Evolutionary conservation across 306 rosid genomes (phyloP).

Genomic region (Carpinus fangiana): DNA sequence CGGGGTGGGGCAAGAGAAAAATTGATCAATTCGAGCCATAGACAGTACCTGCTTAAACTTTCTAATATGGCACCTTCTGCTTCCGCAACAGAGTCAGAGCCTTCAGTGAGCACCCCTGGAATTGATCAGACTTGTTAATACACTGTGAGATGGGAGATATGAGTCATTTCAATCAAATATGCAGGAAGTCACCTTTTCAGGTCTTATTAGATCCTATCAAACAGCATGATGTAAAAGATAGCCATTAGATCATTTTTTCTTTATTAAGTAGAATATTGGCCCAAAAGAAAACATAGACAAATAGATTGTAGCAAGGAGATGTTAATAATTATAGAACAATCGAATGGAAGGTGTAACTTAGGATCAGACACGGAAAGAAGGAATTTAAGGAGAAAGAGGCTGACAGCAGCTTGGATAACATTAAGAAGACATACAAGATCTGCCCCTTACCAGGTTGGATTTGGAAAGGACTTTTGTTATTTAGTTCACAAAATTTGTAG

Average conservation of each 20-base stretch:
- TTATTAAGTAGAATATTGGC: background rate
- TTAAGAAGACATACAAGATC: background rate
- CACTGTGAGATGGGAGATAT: conserved; percentile 36
- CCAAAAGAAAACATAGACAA: background rate
- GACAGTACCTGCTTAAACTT: conserved; percentile 82
- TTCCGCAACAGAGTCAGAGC: conserved; percentile 67
- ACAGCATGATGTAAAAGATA: background rate
- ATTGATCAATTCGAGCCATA: conserved; percentile 7
- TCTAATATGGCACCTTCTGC: conserved; percentile 78
- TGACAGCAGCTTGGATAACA: background rate
- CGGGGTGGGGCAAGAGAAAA: background rate
- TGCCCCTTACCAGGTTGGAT: background rate
- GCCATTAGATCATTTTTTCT: conserved; percentile 8
- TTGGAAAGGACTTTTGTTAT: background rate
- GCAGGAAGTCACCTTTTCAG: background rate
- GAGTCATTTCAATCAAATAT: conserved; percentile 25
- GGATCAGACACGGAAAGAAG: background rate
- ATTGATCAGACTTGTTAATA: conserved; percentile 46
- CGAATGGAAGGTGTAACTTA: background rate
- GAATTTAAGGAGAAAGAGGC: background rate
- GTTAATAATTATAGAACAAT: background rate
- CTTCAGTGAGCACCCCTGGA: conserved; percentile 82
- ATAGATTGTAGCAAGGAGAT: background rate
- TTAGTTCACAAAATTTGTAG: background rate
- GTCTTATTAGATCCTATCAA: conserved; percentile 1